These are phyloP conservation scores for Termitomyces sp. DNA, from an alignment of 768 basidiomycete species.

Conservation along the genomic window DNA sequence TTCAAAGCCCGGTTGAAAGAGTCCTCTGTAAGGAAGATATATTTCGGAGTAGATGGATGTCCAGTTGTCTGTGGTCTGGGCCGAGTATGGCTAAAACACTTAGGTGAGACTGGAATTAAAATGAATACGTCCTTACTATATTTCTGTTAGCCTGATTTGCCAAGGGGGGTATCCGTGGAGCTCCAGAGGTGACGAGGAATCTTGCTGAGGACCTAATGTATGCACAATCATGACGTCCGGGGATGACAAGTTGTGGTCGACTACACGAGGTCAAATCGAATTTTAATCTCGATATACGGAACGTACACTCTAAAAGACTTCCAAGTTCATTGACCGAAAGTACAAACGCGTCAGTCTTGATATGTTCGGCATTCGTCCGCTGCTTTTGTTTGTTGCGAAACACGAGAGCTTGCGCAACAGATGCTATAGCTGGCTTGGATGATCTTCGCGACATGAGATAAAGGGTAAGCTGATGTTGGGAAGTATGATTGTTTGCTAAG, in stretches of 20 bases:
- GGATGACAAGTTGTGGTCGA: slow-evolving; percentile 47
- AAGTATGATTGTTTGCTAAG: background rate
- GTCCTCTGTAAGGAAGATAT: slow-evolving; percentile 37
- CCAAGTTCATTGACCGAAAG: slow-evolving; percentile 43
- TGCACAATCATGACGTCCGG: slow-evolving; percentile 81
- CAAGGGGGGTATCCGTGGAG: slow-evolving; percentile 78
- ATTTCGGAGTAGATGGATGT: background rate
- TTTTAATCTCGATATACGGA: background rate
- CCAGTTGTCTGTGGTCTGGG: background rate
- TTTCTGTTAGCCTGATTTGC: slow-evolving; percentile 79
- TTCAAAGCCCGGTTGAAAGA: slow-evolving; percentile 69
- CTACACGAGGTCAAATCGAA: slow-evolving; percentile 22
- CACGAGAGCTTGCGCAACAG: slow-evolving; percentile 43
- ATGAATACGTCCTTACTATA: slow-evolving; percentile 46
- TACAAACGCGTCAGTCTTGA: slow-evolving; percentile 19
- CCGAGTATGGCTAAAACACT: slow-evolving; percentile 23
- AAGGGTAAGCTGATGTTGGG: slow-evolving; percentile 33
- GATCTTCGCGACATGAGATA: slow-evolving; percentile 53
- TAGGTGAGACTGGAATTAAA: background rate
- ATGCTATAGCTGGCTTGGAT: slow-evolving; percentile 61
- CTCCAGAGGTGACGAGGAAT: slow-evolving; percentile 45
- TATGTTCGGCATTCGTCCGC: slow-evolving; percentile 13
- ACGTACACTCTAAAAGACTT: slow-evolving; percentile 53
- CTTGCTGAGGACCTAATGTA: slow-evolving; percentile 34
- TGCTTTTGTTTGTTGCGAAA: slow-evolving; percentile 20